Base-by-base conservation (phyloP, 2,329 filamentous ascomycete species). In the Stemphylium lycopersici region DNA sequence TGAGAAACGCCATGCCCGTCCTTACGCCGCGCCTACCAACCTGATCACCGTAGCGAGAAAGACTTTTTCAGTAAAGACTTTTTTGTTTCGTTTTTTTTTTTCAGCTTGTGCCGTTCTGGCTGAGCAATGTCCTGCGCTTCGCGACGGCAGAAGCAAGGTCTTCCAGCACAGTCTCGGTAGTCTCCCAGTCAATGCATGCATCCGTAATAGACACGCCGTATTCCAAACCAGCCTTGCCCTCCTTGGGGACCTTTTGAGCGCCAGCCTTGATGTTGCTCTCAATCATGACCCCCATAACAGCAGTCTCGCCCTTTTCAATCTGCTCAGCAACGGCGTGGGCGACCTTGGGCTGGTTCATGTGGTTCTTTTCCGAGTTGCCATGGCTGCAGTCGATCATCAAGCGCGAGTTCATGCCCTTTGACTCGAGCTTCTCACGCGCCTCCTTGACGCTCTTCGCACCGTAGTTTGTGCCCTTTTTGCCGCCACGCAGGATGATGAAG, bases 341-440 rank as follows among this genome's bases (percentile, higher is more conserved):
- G 16, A 99, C 95, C 83, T 93, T 92, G 63, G 93, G 93, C 79
- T 99, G 95, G 78, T 98, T 99, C 80, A 87, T 92, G 83, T 98
- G 93, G 78, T 98, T 87, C 84, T 99, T 99, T 73, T 89, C 81
- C 40, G 91, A 96, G 81, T 97, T 97, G 62, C 95, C 95, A 76
- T 99, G 95, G 76, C 90, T 95, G 84, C 95, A 99, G 79, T 99
- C 95, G 26, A 99, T 89, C 95, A 99, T 99, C 70, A 99, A 82
- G 61, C 91, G 84, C 62, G 90, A 83, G 52, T 83, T 83, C 58
- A 95, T 80, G 18, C 88, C 88, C 69, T 91, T 88, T 76, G 91
- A 89, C 57, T 80, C 80, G 32, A 99, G 81, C 48, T 90, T 87
- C 43, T 84, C 86, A 79, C 96, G 96, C 18, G 93, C 90, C 66